phyloP scores from a whole-genome alignment of 75 land plant species.

The Sequoia sempervirens region DNA sequence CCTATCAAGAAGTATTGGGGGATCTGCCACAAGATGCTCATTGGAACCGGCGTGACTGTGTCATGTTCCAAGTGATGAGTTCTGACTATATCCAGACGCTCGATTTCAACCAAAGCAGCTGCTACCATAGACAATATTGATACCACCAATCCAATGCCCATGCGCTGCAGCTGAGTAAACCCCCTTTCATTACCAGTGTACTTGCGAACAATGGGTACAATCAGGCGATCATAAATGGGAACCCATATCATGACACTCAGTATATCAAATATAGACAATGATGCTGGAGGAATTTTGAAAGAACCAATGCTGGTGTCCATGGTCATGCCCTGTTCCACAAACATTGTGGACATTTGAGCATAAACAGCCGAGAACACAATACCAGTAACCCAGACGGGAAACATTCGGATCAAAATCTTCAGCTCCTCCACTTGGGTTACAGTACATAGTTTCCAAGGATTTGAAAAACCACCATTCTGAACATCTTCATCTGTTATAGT shows the following conservation, averaged over 20 bases:
- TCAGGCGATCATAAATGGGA: slow-evolving; percentile 64
- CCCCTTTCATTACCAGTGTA: slow-evolving; percentile 65
- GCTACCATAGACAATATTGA: slow-evolving; percentile 51
- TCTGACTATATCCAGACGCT: slow-evolving; percentile 33
- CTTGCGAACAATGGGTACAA: slow-evolving; percentile 63
- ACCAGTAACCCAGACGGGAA: slow-evolving; percentile 71
- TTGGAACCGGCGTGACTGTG: slow-evolving; percentile 27
- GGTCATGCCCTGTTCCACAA: slow-evolving; percentile 68
- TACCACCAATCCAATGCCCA: slow-evolving; percentile 73
- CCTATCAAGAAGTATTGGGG: slow-evolving; percentile 78
- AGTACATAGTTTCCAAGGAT: slow-evolving; percentile 66
- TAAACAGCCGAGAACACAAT: slow-evolving; percentile 63
- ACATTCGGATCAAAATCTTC: slow-evolving; percentile 54
- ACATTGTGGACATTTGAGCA: slow-evolving; percentile 76
- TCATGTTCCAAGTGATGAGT: slow-evolving; percentile 34
- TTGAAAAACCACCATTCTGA: slow-evolving; percentile 23
- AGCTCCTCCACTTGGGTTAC: slow-evolving; percentile 81
- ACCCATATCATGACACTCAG: slow-evolving; percentile 80
- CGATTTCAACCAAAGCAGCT: slow-evolving; percentile 68
- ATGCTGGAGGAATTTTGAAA: slow-evolving; percentile 63
- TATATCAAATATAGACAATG: slow-evolving; percentile 59
- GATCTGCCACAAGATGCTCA: slow-evolving; percentile 71
- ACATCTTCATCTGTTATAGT: slow-evolving; percentile 39
- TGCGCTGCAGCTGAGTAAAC: slow-evolving; percentile 67
- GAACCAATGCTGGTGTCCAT: slow-evolving; percentile 54